Base-by-base conservation (phyloP, 2,329 filamentous ascomycete genomes). In the Hypoxylon rubiginosum region DNA sequence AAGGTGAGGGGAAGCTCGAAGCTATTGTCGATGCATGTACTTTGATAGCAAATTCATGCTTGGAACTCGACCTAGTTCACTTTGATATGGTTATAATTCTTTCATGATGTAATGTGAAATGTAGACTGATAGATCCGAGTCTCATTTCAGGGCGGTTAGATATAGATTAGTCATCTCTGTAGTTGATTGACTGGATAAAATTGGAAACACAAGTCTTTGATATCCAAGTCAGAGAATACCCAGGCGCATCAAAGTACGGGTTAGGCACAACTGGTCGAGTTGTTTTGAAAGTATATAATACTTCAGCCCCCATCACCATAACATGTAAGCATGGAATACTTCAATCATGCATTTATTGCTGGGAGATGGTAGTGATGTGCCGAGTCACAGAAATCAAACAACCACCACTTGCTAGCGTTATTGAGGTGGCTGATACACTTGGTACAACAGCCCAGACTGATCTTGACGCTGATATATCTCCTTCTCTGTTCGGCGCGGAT, bases 1-100 rank as follows among this genome's bases (percentile, higher is more conserved):
- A 51, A 36, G 21, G 26, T 48, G 59, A 28, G 45, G 46, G 46
- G 58, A 43, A 43, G 9, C 8, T 26, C 36, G 58, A 43, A 43
- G 9, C 8, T 26, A 9, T 39, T n/a, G 5, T n/a, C 13, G 34
- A 39, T 39, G 34, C 34, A 39, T n/a, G 34, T 13, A 39, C 1
- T 39, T 39, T n/a, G 34, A 36, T 5, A 13, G 5, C 34, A n/a
- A 15, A 13, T 34, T 11, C 32, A 11, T 34, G 10, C 32, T 34
- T 39, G 15, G 5, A 34, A 34, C 13, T 13, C 6, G 15, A 36
- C 15, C 13, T 39, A 4, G 13, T 34, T 9, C 28, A n/a, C 6
- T n/a, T 39, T 39, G 13, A 6, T 6, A 39, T 39, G 34, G 13
- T 39, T 4, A n/a, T 39, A 5, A n/a, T n/a, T 39, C 15, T n/a